phyloP scores from a whole-genome alignment of 1,139 yeast genomes.

The Candida glucosophila region DNA sequence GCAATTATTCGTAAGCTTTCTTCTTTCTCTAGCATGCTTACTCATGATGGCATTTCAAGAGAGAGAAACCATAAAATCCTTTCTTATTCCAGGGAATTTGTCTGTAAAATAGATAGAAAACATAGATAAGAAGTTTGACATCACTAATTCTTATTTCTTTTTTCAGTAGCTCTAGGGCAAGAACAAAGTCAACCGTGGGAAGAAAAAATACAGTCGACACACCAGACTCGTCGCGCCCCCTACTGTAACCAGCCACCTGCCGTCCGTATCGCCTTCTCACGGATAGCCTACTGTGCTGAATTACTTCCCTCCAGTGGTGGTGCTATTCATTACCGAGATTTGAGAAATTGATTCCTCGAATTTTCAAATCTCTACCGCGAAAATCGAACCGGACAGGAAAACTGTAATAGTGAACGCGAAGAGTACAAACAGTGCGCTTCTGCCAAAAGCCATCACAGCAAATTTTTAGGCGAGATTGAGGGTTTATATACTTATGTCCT shows the following conservation, averaged over 20 bases:
- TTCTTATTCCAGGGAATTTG: too few species aligned
- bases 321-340: constrained; percentile 45
- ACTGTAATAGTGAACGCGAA: constrained; percentile 14
- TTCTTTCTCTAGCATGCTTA: constrained; percentile 28
- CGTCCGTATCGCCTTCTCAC: constrained; percentile 61
- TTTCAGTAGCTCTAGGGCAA: too few species aligned
- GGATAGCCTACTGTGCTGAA: constrained; percentile 65
- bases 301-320: constrained; percentile 63
- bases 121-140: too few species aligned
- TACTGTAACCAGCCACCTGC: constrained; percentile 35
- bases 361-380: constrained; percentile 41
- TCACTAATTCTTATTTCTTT: too few species aligned
- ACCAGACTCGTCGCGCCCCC: constrained; percentile 18
- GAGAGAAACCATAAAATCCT: constrained; percentile 14
- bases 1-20: constrained; percentile 35
- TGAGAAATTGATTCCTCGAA: constrained; percentile 45
- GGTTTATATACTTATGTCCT: constrained; percentile 31
- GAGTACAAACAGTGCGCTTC: constrained; percentile 40
- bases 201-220: constrained; percentile 29
- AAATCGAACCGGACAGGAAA: constrained; percentile 60
- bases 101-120: too few species aligned
- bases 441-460: constrained; percentile 60
- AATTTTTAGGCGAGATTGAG: constrained; percentile 7
- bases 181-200: too few species aligned
- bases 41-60: constrained; percentile 29